A percentile compares a stretch with the other conserved stretches of the same genome.
phyloP scores from a whole-genome alignment of 2,329 filamentous ascomycete genomes.

The Coniochaeta sp. region DNA sequence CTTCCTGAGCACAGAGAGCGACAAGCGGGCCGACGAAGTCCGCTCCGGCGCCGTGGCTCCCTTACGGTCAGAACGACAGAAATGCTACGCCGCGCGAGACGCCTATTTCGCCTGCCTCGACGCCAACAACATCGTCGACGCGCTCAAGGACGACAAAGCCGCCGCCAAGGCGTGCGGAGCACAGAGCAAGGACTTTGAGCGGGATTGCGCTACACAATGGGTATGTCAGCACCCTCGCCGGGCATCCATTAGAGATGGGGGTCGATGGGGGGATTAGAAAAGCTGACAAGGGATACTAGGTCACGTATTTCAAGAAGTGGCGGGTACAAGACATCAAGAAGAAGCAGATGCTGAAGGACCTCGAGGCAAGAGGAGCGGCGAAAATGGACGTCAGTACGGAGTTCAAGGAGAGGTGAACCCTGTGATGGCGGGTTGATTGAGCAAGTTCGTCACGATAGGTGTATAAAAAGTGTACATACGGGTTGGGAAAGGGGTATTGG shows the following conservation, averaged over 20 bases:
- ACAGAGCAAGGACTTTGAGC: constrained; percentile 58
- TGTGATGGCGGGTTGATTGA: background rate
- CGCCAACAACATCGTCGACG: constrained; percentile 70
- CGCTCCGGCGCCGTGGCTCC: constrained; percentile 62
- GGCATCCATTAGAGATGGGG: background rate
- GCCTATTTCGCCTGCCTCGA: constrained; percentile 85
- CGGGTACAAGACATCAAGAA: constrained; percentile 88
- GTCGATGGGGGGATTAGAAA: background rate
- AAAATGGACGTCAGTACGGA: constrained; percentile 38
- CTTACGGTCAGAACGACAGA: constrained; percentile 71
- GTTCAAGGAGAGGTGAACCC: constrained; percentile 9
- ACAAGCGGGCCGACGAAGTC: constrained; percentile 45
- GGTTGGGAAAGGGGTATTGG: background rate
- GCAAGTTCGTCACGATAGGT: background rate
- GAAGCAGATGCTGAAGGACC: constrained; percentile 66
- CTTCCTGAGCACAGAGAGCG: constrained; percentile 23
- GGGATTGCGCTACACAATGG: constrained; percentile 85
- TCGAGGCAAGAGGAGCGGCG: constrained; percentile 66
- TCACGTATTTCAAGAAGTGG: constrained; percentile 97
- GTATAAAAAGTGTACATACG: background rate
- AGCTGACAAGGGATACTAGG: constrained; percentile 38
- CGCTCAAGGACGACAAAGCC: constrained; percentile 34
- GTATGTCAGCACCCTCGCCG: constrained; percentile 41
- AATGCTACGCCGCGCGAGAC: constrained; percentile 89
- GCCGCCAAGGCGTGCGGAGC: constrained; percentile 29